Conservation (phyloP, 768 basidiomycete genomes). For the Tephrocybe rancida region DNA sequence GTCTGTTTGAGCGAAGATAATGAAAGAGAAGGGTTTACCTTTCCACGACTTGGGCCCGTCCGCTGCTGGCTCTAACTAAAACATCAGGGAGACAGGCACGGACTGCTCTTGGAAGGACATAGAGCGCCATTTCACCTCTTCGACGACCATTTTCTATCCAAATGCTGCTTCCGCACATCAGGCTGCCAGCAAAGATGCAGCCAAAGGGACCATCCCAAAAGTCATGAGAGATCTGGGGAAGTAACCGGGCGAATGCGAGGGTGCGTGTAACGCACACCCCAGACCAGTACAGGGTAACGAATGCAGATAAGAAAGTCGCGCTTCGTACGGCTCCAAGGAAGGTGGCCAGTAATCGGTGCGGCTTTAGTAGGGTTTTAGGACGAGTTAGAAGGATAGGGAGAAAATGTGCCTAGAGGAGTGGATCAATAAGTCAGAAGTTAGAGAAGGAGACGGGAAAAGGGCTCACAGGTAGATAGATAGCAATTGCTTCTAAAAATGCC, state of each 20-base stretch:
- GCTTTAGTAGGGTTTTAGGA: conserved; percentile 52
- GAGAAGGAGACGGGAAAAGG: background rate
- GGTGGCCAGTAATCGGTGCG: conserved; percentile 40
- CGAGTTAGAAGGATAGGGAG: conserved; percentile 64
- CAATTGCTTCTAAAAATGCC: conserved; percentile 64
- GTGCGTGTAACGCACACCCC: conserved; percentile 72
- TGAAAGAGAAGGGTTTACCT: conserved; percentile 41
- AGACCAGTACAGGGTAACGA: conserved; percentile 72
- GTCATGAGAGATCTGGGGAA: conserved; percentile 73
- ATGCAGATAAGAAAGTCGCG: conserved; percentile 71
- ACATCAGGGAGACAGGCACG: conserved; percentile 60
- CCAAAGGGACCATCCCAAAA: conserved; percentile 82
- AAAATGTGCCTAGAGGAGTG: conserved; percentile 59
- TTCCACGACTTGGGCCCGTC: conserved; percentile 48
- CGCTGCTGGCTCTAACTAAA: conserved; percentile 49
- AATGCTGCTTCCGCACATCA: conserved; percentile 75
- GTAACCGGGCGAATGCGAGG: conserved; percentile 58
- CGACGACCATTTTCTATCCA: conserved; percentile 75
- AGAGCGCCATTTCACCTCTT: conserved; percentile 79
- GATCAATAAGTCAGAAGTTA: background rate
- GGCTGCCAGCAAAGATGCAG: conserved; percentile 63
- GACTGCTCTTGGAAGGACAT: conserved; percentile 74
- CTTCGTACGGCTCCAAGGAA: conserved; percentile 60
- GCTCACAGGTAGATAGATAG: conserved; percentile 74
- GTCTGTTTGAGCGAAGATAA: background rate